Evolutionary conservation across 495 filamentous ascomycete genomes (phyloP), one percentile per base, ranked within the genome.

Genomic region (Stereocaulon alpinum): DNA sequence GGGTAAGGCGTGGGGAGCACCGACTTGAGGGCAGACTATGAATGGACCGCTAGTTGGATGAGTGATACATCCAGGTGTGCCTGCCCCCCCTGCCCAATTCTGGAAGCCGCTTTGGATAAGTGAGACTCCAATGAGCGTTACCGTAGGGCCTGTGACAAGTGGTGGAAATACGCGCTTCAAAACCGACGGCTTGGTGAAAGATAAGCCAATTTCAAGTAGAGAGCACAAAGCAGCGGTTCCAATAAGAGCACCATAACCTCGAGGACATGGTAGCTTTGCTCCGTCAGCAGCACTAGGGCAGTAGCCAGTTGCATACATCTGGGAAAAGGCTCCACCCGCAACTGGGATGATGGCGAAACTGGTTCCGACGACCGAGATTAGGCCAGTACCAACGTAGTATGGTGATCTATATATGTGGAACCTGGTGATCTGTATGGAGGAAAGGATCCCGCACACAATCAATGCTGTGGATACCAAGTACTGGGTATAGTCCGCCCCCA

Each of bases 381-480:
- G 71, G 2, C 91, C 91, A 0, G 91, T 95, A 40, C 91, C 90
- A 62, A 96, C 71, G 63, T 85, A 93, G 70, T 95, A 94, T 55
- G 85, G 86, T 6, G 89, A 94, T 56, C 80, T 81, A 48, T 76
- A 80, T 57, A 95, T 82, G 66, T 88, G 87, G 64, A 95, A 86
- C n/a, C 91, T 74, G 3, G 84, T 86, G 72, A 95, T 93, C 67
- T 95, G 90, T 24, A 95, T 75, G 17, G 80, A 76, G 10, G 87
- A 90, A 29, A 95, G 75, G 27, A 92, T 73, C 18, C 91, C 91
- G 27, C 83, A 89, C 29, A 92, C 87, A 59, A 96, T 93, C 66
- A 95, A 73, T 0, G 90, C 88, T 5, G 90, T 91, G 2, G 90
- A 95, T 10, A 96, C 91, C 10, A 96, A 80, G 69, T 96, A 92